These are phyloP conservation scores for Vitis labrusca DNA, from an alignment of 164 flowering plant species.

Conservation along the genomic window DNA sequence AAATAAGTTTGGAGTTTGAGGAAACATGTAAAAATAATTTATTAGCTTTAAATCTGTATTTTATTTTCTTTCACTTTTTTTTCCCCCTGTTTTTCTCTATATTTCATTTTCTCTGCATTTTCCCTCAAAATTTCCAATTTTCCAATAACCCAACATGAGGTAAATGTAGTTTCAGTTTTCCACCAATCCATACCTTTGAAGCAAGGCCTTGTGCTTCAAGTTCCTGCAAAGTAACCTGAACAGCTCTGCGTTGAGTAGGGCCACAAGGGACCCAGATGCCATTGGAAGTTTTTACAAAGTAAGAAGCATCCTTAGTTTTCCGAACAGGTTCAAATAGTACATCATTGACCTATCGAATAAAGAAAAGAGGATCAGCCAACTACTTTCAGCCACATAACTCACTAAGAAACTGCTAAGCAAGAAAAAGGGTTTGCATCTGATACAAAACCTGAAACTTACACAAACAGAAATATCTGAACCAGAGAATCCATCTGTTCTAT, in stretches of 20 bases:
- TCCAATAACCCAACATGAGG: too few species aligned
- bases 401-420: neutral
- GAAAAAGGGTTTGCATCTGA: neutral
- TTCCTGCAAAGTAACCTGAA: conserved; percentile 88
- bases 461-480: conserved; percentile 97
- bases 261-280: conserved; percentile 95
- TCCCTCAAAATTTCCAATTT: too few species aligned
- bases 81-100: too few species aligned
- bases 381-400: neutral
- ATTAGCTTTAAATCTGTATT: too few species aligned
- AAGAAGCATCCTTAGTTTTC: conserved; percentile 98
- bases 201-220: conserved; percentile 87
- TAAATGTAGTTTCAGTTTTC: too few species aligned
- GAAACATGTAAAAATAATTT: too few species aligned
- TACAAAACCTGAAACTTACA: conserved; percentile 51
- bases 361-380: neutral
- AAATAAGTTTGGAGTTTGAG: too few species aligned
- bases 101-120: too few species aligned
- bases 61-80: too few species aligned
- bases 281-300: conserved; percentile 55
- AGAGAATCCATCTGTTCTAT: conserved; percentile 86
- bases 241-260: conserved; percentile 83
- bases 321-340: conserved; percentile 97
- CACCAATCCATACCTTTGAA: conserved; percentile 51
- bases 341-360: conserved; percentile 75